Evolutionary conservation across 2,329 filamentous ascomycete species (phyloP), one percentile per base, ranked within the genome.

Genomic region (Aureobasidium sp.): DNA sequence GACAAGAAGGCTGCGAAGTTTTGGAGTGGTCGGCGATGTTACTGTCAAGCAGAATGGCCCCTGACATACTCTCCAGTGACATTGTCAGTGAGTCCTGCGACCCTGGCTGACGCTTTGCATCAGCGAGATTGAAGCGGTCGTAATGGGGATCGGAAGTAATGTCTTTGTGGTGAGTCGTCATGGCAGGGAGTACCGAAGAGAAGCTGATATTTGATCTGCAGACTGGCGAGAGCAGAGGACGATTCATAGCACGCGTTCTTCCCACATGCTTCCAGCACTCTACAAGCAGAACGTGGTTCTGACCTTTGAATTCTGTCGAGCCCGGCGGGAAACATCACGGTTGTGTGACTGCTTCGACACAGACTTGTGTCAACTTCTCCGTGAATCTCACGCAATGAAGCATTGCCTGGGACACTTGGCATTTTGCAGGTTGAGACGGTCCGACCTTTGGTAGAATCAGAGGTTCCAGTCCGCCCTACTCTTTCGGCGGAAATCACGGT

Each of bases 1-100:
- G 1, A 75, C 78, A 3, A 87, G 74, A 12, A 81, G 81, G 44
- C 86, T 87, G 60, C 79, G 76, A 61, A 83, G 66, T 60, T 67
- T 70, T 57, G 42, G 3, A 20, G 17, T 42, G 7, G 56, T 65
- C 17, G 39, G 55, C 41, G 34, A 62, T 15, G 20, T 20, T 44
- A 27, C 39, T 68, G n/a, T 67, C 60, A 5, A 45, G 12, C 2
- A 4, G 25, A 7, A 22, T 2, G 8, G 27, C 12, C 20, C 3
- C 3, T 36, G 27, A n/a, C 55, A 15, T 59, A 59, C 56, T 60
- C 56, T 47, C 56, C 56, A 47, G 29, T 53, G 15, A 51, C 45
- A 58, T 59, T 59, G 29, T 59, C 53, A 11, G 29, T 55, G 1
- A 63, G 12, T 25, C 51, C 42, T 17, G 34, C 44, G 11, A 61